Evolutionary conservation across 768 basidiomycete species (phyloP).

Genomic region (Boletales sp.): DNA sequence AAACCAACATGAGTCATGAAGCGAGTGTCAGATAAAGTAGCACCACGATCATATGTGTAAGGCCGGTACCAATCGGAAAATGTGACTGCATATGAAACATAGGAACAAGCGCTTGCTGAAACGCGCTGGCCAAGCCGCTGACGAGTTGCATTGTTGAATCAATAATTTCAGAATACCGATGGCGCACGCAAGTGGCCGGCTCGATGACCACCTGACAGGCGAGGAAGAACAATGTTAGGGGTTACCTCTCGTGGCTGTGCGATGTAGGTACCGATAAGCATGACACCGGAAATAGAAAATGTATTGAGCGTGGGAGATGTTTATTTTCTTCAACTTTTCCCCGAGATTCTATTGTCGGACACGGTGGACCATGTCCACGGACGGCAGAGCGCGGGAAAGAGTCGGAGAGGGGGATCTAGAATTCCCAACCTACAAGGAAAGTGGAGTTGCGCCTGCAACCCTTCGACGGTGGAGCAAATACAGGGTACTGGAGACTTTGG

Average conservation of each 20-base stretch:
- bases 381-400: conserved; percentile 1
- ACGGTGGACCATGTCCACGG: too few species aligned
- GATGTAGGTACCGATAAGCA: conserved; percentile 9
- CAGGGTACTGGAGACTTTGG: neutral
- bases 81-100: neutral
- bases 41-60: too few species aligned
- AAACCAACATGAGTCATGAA: too few species aligned
- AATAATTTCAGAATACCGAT: too few species aligned
- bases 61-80: neutral
- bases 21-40: too few species aligned
- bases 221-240: too few species aligned
- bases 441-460: neutral
- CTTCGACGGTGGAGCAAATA: neutral
- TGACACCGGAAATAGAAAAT: neutral
- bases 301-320: conserved; percentile 6
- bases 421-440: neutral
- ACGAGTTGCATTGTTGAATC: too few species aligned
- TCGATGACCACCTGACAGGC: too few species aligned
- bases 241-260: too few species aligned
- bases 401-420: neutral
- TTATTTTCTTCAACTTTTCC: conserved; percentile 2
- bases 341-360: neutral
- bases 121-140: too few species aligned
- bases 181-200: too few species aligned
- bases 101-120: neutral